phyloP scores from a whole-genome alignment of 2,329 filamentous ascomycete species.

The Geosmithia flava region DNA sequence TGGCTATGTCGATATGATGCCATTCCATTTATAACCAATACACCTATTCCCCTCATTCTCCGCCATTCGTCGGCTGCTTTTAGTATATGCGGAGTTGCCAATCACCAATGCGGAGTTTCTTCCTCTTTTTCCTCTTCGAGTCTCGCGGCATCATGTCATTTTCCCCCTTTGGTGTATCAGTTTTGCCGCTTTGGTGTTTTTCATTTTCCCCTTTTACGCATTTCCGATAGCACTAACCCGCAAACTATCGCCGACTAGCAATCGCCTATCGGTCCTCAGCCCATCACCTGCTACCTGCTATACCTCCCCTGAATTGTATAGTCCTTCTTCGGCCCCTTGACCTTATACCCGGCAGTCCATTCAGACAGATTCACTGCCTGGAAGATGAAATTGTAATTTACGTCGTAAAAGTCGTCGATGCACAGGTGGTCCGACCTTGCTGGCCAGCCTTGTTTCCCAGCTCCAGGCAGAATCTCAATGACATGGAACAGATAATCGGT shows the following conservation, averaged over 20 bases:
- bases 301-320: slow-evolving; percentile 49
- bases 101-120: too few relatives aligned
- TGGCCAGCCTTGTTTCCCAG: slow-evolving; percentile 29
- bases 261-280: neutral
- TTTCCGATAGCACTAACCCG: neutral
- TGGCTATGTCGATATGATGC: too few relatives aligned
- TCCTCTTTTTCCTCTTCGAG: too few relatives aligned
- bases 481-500: slow-evolving; percentile 68
- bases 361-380: slow-evolving; percentile 39
- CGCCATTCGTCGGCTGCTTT: too few relatives aligned
- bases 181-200: too few relatives aligned
- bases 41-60: too few relatives aligned
- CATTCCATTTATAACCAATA: too few relatives aligned
- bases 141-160: too few relatives aligned
- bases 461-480: slow-evolving; percentile 42
- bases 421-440: slow-evolving; percentile 60
- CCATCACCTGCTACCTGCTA: slow-evolving; percentile 16
- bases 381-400: slow-evolving; percentile 55
- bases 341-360: slow-evolving; percentile 52
- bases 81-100: too few relatives aligned
- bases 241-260: neutral
- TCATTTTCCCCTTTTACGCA: too few relatives aligned
- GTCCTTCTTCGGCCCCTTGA: slow-evolving; percentile 63
- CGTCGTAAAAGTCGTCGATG: slow-evolving; percentile 58
- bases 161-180: too few relatives aligned